Evolutionary conservation across 192 early-diverging fungal genomes (phyloP).

Genomic region (Jimgerdemannia lactiflua): DNA sequence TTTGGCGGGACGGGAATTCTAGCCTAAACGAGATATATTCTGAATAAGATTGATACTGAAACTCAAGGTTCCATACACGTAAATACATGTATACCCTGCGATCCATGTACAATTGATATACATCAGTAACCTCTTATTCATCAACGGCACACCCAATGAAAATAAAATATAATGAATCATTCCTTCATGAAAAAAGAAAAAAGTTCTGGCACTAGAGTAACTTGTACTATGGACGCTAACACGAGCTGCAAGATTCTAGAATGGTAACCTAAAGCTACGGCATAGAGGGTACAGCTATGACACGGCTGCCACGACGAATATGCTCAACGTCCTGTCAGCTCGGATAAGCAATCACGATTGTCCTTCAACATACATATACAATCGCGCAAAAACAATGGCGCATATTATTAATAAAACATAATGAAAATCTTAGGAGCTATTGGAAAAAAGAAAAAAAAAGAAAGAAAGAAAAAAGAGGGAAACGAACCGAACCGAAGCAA

Average conservation of each 20-base stretch:
- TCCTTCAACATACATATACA: not conserved
- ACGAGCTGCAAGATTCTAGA: too few relatives aligned
- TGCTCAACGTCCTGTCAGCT: too few relatives aligned
- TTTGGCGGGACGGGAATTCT: too few relatives aligned
- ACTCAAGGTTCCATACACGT: not conserved
- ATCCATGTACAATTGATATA: not conserved
- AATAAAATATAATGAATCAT: not conserved
- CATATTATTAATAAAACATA: not conserved
- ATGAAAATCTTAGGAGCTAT: constrained; percentile 1
- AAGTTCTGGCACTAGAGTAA: not conserved
- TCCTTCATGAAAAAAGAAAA: not conserved
- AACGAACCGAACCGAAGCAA: not conserved
- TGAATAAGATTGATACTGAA: not conserved
- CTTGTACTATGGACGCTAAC: too few relatives aligned
- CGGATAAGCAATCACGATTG: too few relatives aligned
- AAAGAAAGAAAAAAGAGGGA: constrained; percentile 7
- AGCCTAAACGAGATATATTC: too few relatives aligned
- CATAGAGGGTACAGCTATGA: too few relatives aligned
- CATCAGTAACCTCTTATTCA: too few relatives aligned
- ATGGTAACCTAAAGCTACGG: too few relatives aligned
- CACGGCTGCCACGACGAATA: too few relatives aligned
- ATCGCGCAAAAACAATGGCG: not conserved
- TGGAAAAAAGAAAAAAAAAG: constrained; percentile 5
- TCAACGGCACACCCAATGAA: not conserved
- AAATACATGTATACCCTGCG: not conserved